These are phyloP conservation scores for Vairimorpha necatrix DNA, from an alignment of 371 early-diverging fungal genomes.

Conservation along the genomic window DNA sequence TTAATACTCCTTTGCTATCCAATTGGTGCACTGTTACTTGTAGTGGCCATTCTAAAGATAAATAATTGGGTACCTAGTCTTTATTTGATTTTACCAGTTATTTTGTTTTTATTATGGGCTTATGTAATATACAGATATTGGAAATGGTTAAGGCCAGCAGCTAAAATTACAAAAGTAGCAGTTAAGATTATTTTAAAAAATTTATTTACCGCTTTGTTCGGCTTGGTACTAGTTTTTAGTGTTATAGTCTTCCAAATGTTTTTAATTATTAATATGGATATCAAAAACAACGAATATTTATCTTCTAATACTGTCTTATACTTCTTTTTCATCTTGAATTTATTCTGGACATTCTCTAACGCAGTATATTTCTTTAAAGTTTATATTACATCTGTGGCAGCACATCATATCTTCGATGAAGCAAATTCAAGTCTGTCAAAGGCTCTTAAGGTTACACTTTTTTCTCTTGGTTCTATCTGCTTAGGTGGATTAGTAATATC, in stretches of 20 bases:
- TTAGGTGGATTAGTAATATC: constrained; percentile 37
- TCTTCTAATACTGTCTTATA: background rate
- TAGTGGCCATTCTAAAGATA: no score
- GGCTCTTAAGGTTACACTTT: constrained; percentile 7
- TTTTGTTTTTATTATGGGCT: no score
- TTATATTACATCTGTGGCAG: background rate
- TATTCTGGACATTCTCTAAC: background rate
- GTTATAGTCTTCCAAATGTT: background rate
- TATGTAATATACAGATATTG: background rate
- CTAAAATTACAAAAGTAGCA: no score
- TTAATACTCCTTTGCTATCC: no score
- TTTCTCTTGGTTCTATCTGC: constrained; percentile 35
- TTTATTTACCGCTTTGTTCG: background rate
- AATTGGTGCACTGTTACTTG: no score
- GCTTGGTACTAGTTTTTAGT: background rate
- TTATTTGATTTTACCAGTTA: no score
- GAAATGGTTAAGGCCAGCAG: background rate
- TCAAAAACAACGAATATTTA: no score
- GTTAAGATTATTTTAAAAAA: background rate
- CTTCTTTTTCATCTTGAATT: background rate
- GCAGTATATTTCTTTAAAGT: background rate
- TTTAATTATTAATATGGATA: background rate
- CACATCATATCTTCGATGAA: background rate
- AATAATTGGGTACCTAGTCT: no score
- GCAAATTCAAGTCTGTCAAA: background rate